phyloP scores from a whole-genome alignment of 164 flowering plant species.

The Stephania japonica region DNA sequence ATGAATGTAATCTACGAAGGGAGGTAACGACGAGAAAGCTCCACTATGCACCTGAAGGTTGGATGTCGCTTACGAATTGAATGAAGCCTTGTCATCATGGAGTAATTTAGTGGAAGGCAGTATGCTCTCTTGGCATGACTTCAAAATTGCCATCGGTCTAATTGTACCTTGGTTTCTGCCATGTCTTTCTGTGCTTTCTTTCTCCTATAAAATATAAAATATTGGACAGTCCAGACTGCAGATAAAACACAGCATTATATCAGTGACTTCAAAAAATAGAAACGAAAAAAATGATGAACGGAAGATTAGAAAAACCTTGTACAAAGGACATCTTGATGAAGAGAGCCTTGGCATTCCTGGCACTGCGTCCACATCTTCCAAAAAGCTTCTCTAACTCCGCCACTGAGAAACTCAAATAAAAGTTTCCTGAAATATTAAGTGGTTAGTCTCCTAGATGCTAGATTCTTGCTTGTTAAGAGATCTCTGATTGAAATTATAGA shows the following conservation, averaged over 20 bases:
- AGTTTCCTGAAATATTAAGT: neutral
- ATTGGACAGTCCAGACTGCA: conserved; percentile 98
- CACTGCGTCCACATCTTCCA: conserved; percentile 98
- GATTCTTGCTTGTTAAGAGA: neutral
- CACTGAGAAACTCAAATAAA: conserved; percentile 32
- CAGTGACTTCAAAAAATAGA: neutral
- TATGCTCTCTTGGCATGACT: neutral
- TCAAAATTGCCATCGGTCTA: conserved; percentile 85
- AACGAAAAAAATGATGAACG: neutral
- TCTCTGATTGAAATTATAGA: neutral
- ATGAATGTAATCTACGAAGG: too few relatives aligned
- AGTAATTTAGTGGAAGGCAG: neutral
- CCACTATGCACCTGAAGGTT: neutral
- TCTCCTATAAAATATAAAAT: conserved; percentile 93
- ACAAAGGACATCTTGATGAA: conserved; percentile 97
- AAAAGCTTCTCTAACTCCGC: conserved; percentile 79
- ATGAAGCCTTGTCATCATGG: neutral
- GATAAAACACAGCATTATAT: conserved; percentile 1
- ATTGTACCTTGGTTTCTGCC: conserved; percentile 81
- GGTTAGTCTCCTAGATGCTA: neutral
- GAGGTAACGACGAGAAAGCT: neutral
- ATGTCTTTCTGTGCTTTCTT: conserved; percentile 98
- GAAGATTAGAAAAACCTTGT: conserved; percentile 95
- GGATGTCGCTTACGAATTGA: neutral
- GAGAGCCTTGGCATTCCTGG: conserved; percentile 99